Evolutionary conservation across 1,284 basidiomycete species (phyloP), one percentile per base, ranked within the genome.

Genomic region (Cutaneotrichosporon sp.): DNA sequence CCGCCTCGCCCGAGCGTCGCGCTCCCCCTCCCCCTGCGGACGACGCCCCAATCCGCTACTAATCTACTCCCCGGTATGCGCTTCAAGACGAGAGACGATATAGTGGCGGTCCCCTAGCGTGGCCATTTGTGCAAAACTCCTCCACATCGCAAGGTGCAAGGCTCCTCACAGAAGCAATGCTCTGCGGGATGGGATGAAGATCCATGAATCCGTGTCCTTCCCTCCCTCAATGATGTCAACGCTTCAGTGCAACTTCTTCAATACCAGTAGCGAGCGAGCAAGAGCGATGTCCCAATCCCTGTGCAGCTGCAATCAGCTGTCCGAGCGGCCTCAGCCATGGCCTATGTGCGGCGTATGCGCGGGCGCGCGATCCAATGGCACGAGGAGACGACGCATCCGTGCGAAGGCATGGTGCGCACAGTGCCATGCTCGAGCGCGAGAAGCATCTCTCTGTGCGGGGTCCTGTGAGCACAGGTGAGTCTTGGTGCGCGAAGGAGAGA

Each of bases 1-100:
- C 71, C 24, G 63, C 54, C 22, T 74, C 74, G 18, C 73, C 73
- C n/a, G 74, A 75, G 50, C 72, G 73, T 27, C 69, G 74, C 27
- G 59, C 68, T 51, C 60, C 64, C 46, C 59, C 69, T 6, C 33
- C 56, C 5, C 31, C 47, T 13, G 22, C 16, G 11, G 54, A 55
- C 34, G 31, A 34, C n/a, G 33, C 34, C 13, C 51, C 51, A 10
- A 33, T 22, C n/a, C 51, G 51, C 34, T 53, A 53, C 51, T 53
- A 53, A 33, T 38, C 25, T 22, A 4, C 29, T 29, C 9, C 9
- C 29, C n/a, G 50, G 34, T n/a, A 22, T 13, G 50, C 31, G 38
- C 18, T 42, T 42, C 38, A 36, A 53, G 51, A 25, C 51, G 24
- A 38, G 51, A 34, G 29, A 31, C 24, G 13, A 27, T 27, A 18